Evolutionary conservation across 192 early-diverging fungal genomes (phyloP).

Genomic region (Tieghemiomyces parasiticus): DNA sequence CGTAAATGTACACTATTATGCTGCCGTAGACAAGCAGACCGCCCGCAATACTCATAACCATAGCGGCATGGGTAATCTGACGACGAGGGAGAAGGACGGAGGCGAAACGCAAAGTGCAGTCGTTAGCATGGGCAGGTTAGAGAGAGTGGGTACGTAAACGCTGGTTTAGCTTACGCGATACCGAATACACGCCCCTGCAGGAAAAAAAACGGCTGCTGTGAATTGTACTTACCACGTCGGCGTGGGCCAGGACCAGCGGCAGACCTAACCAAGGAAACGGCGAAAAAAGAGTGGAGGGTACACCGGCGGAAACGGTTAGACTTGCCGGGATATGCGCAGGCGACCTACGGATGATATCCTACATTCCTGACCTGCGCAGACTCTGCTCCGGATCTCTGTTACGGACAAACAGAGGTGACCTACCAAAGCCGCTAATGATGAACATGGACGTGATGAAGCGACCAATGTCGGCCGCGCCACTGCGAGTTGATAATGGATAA

Average conservation of each 20-base stretch:
- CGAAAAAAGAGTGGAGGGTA: no score
- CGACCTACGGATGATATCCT: no score
- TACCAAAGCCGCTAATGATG: constrained; percentile 73
- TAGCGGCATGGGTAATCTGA: constrained; percentile 66
- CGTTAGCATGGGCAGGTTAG: not conserved
- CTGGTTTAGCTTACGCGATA: constrained; percentile 3
- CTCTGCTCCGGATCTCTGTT: no score
- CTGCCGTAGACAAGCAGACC: constrained; percentile 90
- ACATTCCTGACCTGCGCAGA: no score
- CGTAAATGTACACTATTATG: constrained; percentile 39
- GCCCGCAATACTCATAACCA: constrained; percentile 79
- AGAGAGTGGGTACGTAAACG: not conserved
- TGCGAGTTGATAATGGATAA: no score
- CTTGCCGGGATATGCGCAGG: no score
- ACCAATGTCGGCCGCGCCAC: constrained; percentile 33
- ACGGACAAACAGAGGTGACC: not conserved
- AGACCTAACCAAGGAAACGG: no score
- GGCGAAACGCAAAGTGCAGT: not conserved
- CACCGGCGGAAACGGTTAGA: no score
- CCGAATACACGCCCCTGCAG: not conserved
- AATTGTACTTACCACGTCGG: constrained; percentile 40
- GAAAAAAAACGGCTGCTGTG: not conserved
- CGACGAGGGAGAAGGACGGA: not conserved
- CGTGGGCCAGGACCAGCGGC: constrained; percentile 69
- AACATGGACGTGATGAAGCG: constrained; percentile 84